Percentiles rank a stretch among this genome's conserved stretches.
These are phyloP conservation scores for Solanum clarkiae DNA, from an alignment of 257 asterid species.

Conservation along the genomic window DNA sequence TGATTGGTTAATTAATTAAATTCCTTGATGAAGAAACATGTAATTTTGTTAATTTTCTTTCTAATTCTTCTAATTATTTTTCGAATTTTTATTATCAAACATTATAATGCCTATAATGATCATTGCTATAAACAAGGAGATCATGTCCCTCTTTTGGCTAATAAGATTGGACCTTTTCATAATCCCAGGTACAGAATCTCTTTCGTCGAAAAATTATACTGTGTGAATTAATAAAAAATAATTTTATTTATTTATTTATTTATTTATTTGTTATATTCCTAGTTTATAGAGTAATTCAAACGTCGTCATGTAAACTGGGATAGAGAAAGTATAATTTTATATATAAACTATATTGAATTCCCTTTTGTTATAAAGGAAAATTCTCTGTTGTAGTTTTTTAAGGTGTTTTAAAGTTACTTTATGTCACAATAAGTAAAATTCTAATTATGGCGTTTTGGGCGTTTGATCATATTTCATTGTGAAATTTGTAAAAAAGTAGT, in stretches of 20 bases:
- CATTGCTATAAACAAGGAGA: conserved; percentile 11
- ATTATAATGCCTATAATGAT: not conserved
- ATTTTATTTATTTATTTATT: not conserved
- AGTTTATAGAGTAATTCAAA: not conserved
- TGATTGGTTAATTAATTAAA: not conserved
- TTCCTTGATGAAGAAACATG: not conserved
- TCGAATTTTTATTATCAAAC: not conserved
- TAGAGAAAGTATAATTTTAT: not conserved
- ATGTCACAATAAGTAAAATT: too few relatives aligned
- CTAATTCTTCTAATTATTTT: not conserved
- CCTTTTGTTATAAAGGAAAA: too few relatives aligned
- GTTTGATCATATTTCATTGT: too few relatives aligned
- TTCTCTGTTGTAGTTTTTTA: too few relatives aligned
- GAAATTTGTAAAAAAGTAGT: too few relatives aligned
- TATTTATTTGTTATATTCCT: not conserved
- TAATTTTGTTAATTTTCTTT: not conserved
- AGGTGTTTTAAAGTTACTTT: not conserved
- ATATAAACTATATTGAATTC: not conserved
- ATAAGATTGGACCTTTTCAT: conserved; percentile 4
- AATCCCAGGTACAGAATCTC: conserved; percentile 7
- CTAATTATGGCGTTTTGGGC: too few relatives aligned
- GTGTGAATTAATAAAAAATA: not conserved
- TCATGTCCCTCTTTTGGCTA: conserved; percentile 5
- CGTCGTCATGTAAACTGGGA: not conserved
- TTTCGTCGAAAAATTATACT: not conserved